Evolutionary conservation across 2,329 filamentous ascomycete genomes (phyloP), one percentile per base, ranked within the genome.

Genomic region (Zasmidium citrigriseum): DNA sequence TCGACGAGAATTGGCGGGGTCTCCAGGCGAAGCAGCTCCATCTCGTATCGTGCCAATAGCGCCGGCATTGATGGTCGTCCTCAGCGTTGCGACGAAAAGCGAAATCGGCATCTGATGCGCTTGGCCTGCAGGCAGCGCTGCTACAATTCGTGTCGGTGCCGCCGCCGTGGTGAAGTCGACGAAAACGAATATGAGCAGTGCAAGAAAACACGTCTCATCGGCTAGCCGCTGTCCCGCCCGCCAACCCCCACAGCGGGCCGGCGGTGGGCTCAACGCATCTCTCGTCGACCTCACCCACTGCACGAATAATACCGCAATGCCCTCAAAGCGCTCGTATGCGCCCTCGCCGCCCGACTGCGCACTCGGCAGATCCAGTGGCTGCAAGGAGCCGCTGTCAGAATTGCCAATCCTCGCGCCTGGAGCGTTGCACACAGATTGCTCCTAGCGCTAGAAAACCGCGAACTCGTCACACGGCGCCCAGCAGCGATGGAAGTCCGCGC

Each of bases 341-440:
- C n/a, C n/a, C n/a, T n/a, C n/a, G n/a, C n/a, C 4, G 14, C 34
- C 34, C 34, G 14, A n/a, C 34, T 4, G 16, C 14, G 5, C 34
- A n/a, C 34, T 22, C 49, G 34, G 49, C 22, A 38, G 23, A 22
- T n/a, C 25, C 18, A 44, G 44, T 52, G 38, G 47, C 41, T 48
- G 55, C 55, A 53, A 53, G 55, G 49, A 57, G 55, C 55, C 55
- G 55, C 55, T 57, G 55, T 57, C 55, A 57, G n/a, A n/a, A n/a
- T n/a, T n/a, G n/a, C n/a, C 20, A 11, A 41, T 46, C 11, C 20
- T 22, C 18, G 23, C 18, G 22, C 12, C 14, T 53, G 23, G 21
- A 41, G 45, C 11, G 34, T 52, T 22, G 55, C 22, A 57, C 45
- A 23, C 27, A 41, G 49, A 45, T 45, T 20, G n/a, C 25, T n/a